Base-by-base conservation (phyloP, 768 basidiomycete species). In the Russula foetens region DNA sequence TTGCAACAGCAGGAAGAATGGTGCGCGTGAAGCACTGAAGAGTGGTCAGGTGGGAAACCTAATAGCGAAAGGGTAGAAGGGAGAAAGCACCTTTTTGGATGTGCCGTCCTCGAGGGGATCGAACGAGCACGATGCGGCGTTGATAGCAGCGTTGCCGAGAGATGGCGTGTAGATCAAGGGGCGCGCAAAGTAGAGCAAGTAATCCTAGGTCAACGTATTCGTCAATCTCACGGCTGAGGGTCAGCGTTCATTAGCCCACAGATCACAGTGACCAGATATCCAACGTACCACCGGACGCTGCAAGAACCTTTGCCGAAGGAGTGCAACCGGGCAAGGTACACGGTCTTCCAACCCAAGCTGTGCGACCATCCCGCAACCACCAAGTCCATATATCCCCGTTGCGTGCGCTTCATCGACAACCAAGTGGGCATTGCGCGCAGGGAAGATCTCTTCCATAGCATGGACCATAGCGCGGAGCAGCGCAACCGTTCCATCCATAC, bases 291-390 rank as follows among this genome's bases (percentile, higher is more conserved):
- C 94, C 95, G 0, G 85, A 85, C 4, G 84, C 84, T 15, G 86
- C 91, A 44, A 96, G 74, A 0, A 90, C 90, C 92, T 71, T 98
- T 98, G 2, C 95, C 94, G 72, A 98, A 98, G 0, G 95, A 97
- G 70, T 98, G 88, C 44, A 98, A 74, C 46, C 94, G 76, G 19
- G 85, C 87, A 7, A 89, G 75, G 75, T 11, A 97, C 84, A 57
- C 84, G 80, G 17, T 80, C 70, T 68, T 90, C 87, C 45, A 95
- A 72, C 0, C 88, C 90, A 17, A 91, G 72, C 54, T 81, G 72
- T 3, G 81, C 81, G 4, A 90, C 89, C 3, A 92, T 71, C 0
- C 95, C 94, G 43, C 83, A 76, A 1, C 93, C 93, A 39, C 81
- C 73, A 0, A 82, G 77, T 0, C 94, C 94, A 71, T 93, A 96